Base-by-base conservation (phyloP, 2,329 filamentous ascomycete genomes). In the Allantophomopsis lycopodina region DNA sequence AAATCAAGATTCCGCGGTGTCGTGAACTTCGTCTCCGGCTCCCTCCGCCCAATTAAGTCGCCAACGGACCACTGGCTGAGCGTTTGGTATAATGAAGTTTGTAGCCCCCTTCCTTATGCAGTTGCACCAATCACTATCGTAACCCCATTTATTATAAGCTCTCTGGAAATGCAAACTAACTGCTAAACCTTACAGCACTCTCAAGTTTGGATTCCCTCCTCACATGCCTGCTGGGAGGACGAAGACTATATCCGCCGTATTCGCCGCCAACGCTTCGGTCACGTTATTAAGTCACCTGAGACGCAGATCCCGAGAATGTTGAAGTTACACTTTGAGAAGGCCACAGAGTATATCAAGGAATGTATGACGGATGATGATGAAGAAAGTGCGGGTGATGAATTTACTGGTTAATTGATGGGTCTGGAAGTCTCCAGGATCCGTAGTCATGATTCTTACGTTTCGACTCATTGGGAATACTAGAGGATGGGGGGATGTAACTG, bases 1-100 rank as follows among this genome's bases (percentile, higher is more conserved):
- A 82, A 82, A 51, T 64, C 73, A 7, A 71, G 71, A 35, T 69
- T 94, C 37, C 66, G 76, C 2, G 80, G 79, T 23, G 71, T 93
- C 12, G 68, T 95, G 48, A 86, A 82, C 45, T 94, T 94, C 54
- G 81, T 94, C 14, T 76, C 78, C 17, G 81, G 83, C 40, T 75
- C 74, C 21, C 68, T 95, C 14, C 77, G 84, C 11, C 79, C 85
- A 1, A 75, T 94, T 49, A 81, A 78, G 53, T 83, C 84, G 28
- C 87, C 91, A 47, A 73, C 76, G 20, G 82, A 93, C 42, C 68
- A 73, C n/a, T 66, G 70, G 44, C 66, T 88, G 1, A 80, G 77
- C 1, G 66, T 68, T 17, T 96, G 89, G 89, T 96, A 94, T 60
- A 82, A 80, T 6, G 32, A 14, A 6, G 32, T 34, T 15, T 14